A percentile compares a stretch with the other conserved stretches of the same genome.
Evolutionary conservation across 768 basidiomycete genomes (phyloP).

Genomic region (Mycena floridula): DNA sequence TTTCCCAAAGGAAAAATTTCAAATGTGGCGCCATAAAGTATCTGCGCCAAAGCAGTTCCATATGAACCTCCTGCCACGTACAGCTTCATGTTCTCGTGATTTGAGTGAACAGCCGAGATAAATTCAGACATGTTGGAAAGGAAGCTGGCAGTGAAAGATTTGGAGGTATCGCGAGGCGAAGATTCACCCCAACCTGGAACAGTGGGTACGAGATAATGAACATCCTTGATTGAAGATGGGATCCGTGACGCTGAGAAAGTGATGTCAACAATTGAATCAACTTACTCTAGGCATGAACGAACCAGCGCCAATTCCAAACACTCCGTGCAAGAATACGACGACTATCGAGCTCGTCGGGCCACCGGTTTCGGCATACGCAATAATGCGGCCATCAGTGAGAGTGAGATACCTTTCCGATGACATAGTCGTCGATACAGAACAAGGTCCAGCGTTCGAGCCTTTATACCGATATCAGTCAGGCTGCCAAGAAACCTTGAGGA

Average conservation of each 20-base stretch:
- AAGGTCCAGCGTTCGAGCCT: no score
- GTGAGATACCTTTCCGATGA: slow-evolving; percentile 15
- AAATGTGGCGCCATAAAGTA: slow-evolving; percentile 46
- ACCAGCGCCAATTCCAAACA: slow-evolving; percentile 43
- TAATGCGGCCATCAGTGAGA: slow-evolving; percentile 36
- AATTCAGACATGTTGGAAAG: slow-evolving; percentile 30
- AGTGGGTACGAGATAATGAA: slow-evolving; percentile 47
- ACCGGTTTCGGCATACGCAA: slow-evolving; percentile 51
- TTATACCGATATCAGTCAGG: no score
- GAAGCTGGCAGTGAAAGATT: slow-evolving; percentile 27
- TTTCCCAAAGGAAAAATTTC: slow-evolving; percentile 45
- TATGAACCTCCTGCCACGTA: slow-evolving; percentile 51
- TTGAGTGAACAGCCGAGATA: slow-evolving; percentile 33
- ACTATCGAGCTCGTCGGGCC: slow-evolving; percentile 41
- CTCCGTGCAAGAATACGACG: slow-evolving; percentile 51
- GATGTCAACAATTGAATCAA: slow-evolving; percentile 27
- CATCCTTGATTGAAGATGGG: slow-evolving; percentile 23
- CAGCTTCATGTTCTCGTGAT: slow-evolving; percentile 24
- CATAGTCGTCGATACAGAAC: no score
- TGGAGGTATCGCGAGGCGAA: slow-evolving; percentile 32
- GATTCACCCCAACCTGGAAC: slow-evolving; percentile 57
- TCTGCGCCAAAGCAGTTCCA: slow-evolving; percentile 52
- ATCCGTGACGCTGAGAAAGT: no score
- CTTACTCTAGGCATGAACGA: slow-evolving; percentile 23
- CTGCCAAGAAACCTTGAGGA: no score